These are phyloP conservation scores for Lasiodiplodia sp. DNA, from an alignment of 2,329 filamentous ascomycete genomes.

Conservation along the genomic window DNA sequence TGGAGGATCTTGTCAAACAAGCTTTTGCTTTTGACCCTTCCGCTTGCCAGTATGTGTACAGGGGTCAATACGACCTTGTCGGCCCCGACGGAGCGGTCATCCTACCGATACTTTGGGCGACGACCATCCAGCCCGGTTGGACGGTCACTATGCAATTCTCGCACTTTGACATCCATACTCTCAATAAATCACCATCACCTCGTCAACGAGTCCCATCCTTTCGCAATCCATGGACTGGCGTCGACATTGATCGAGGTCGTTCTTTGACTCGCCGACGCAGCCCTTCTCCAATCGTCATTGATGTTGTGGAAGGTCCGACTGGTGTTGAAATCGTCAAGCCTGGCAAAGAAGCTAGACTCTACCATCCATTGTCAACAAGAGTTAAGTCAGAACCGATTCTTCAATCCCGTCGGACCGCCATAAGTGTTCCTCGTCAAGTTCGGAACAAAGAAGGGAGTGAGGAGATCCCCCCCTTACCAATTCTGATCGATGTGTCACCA, in stretches of 20 bases:
- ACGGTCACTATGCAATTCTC: conserved; percentile 58
- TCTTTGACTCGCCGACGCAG: neutral
- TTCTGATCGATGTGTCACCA: conserved; percentile 9
- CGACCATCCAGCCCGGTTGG: conserved; percentile 56
- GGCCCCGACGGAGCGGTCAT: conserved; percentile 58
- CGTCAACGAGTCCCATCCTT: neutral
- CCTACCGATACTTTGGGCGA: conserved; percentile 57
- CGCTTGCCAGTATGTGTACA: conserved; percentile 54
- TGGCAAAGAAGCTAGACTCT: neutral
- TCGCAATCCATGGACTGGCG: neutral
- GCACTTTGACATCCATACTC: conserved; percentile 48
- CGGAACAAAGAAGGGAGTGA: neutral
- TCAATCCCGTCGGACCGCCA: neutral
- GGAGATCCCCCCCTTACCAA: neutral
- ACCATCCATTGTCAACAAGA: neutral
- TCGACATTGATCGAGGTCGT: neutral
- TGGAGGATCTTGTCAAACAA: conserved; percentile 58
- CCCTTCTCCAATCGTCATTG: neutral
- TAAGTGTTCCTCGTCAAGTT: neutral
- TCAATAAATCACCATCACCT: neutral
- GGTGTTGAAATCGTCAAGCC: neutral
- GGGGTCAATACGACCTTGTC: conserved; percentile 56
- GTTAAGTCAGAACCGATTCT: neutral
- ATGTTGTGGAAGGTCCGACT: conserved; percentile 3
- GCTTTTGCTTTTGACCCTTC: conserved; percentile 56